Evolutionary conservation across 2,329 filamentous ascomycete species (phyloP).

Genomic region (Acrodontium crateriforme): DNA sequence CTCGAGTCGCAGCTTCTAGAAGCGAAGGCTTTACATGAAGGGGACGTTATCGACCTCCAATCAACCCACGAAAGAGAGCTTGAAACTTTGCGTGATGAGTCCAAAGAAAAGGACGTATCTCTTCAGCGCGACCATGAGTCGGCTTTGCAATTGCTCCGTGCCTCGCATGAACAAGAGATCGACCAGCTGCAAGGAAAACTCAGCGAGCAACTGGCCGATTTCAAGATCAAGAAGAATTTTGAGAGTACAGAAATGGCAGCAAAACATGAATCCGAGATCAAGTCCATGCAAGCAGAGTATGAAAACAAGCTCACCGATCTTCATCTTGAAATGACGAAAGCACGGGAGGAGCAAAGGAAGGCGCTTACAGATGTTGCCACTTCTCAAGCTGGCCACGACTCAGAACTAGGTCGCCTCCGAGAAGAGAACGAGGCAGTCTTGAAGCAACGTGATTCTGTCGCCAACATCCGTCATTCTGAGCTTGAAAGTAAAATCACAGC

Average conservation of each 20-base stretch:
- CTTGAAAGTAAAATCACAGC: too few species aligned
- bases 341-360: too few species aligned
- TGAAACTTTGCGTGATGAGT: neutral
- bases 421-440: too few species aligned
- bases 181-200: slow-evolving; percentile 3
- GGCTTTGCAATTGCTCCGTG: slow-evolving; percentile 1
- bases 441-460: too few species aligned
- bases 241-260: slow-evolving; percentile 4
- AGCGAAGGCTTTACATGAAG: neutral
- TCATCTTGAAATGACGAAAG: too few species aligned
- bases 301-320: slow-evolving; percentile 2
- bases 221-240: slow-evolving; percentile 5
- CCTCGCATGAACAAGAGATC: slow-evolving; percentile 1
- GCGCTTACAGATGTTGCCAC: too few species aligned
- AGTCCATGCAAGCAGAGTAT: slow-evolving; percentile 5
- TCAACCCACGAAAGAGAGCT: neutral
- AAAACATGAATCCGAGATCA: slow-evolving; percentile 4
- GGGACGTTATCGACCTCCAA: neutral
- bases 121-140: slow-evolving; percentile 2
- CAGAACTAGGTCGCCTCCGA: too few species aligned
- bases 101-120: neutral
- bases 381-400: too few species aligned
- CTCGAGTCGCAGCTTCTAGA: neutral
- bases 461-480: too few species aligned
- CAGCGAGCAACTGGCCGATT: slow-evolving; percentile 3